Conservation (phyloP, 1,284 basidiomycete species). For the Microbotryum scabiosae region DNA sequence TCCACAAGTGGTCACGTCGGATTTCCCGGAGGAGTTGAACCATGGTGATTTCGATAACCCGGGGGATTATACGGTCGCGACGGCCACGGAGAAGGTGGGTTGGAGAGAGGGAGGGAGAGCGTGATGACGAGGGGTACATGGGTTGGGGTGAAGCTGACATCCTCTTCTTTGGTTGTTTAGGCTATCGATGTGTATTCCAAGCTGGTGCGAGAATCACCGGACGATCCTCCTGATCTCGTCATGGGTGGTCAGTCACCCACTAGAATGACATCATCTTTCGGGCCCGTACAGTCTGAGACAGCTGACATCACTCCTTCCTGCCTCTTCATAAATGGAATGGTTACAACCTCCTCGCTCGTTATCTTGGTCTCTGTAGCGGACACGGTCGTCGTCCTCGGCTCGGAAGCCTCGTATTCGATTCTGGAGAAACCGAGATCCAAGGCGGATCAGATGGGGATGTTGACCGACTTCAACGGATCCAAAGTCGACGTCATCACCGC, state of each 20-base stretch:
- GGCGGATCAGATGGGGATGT: slow-evolving; percentile 77
- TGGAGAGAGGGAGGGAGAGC: slow-evolving; percentile 34
- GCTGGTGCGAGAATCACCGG: slow-evolving; percentile 65
- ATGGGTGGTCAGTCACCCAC: slow-evolving; percentile 59
- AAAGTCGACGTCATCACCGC: slow-evolving; percentile 88
- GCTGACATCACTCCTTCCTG: not conserved
- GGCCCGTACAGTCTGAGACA: not conserved
- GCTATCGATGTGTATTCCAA: slow-evolving; percentile 86
- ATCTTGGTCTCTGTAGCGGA: no score
- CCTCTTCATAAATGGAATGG: no score
- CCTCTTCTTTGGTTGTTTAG: slow-evolving; percentile 29
- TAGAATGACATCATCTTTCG: not conserved
- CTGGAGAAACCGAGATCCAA: slow-evolving; percentile 79
- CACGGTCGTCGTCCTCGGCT: slow-evolving; percentile 72
- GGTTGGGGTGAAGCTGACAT: not conserved
- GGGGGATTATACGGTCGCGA: slow-evolving; percentile 89
- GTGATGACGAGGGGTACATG: not conserved
- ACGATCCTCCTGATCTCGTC: slow-evolving; percentile 84
- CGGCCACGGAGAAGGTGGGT: slow-evolving; percentile 70
- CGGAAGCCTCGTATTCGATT: slow-evolving; percentile 51
- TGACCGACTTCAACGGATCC: slow-evolving; percentile 74
- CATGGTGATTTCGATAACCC: slow-evolving; percentile 60
- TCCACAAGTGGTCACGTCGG: slow-evolving; percentile 81
- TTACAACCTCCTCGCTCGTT: no score
- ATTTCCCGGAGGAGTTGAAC: slow-evolving; percentile 73